Conservation (phyloP, 257 asterid genomes). For the Solanum clarkiae region DNA sequence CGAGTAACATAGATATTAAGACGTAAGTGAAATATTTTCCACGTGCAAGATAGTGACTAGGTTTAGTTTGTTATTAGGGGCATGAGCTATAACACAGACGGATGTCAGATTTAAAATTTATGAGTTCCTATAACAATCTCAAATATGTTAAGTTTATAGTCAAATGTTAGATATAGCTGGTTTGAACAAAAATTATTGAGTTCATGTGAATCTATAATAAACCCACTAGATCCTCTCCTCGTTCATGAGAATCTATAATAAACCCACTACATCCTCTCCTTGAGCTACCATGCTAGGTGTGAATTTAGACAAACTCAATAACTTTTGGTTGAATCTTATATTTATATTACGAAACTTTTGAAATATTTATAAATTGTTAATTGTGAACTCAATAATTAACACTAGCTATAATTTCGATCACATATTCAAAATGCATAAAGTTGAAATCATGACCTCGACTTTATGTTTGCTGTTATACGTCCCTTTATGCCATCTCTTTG, state of each 20-base stretch:
- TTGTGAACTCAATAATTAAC: neutral
- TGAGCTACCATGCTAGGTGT: neutral
- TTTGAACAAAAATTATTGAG: neutral
- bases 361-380: neutral
- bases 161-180: neutral
- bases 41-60: neutral
- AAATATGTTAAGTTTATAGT: neutral
- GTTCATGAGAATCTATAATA: neutral
- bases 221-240: neutral
- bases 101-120: neutral
- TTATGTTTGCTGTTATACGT: neutral
- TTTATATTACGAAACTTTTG: too few species aligned
- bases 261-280: neutral
- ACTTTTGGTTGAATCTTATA: neutral
- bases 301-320: neutral
- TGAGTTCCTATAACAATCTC: neutral
- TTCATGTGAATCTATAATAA: neutral
- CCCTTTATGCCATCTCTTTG: neutral
- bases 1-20: too few species aligned
- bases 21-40: neutral
- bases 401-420: neutral
- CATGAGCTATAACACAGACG: neutral
- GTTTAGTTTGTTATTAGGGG: neutral
- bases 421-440: neutral
- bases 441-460: neutral